A percentile compares a stretch with the other conserved stretches of the same genome.
Evolutionary conservation across 225 moss, liverwort and hornwort species (phyloP).

Genomic region (Marchantia polymorpha): DNA sequence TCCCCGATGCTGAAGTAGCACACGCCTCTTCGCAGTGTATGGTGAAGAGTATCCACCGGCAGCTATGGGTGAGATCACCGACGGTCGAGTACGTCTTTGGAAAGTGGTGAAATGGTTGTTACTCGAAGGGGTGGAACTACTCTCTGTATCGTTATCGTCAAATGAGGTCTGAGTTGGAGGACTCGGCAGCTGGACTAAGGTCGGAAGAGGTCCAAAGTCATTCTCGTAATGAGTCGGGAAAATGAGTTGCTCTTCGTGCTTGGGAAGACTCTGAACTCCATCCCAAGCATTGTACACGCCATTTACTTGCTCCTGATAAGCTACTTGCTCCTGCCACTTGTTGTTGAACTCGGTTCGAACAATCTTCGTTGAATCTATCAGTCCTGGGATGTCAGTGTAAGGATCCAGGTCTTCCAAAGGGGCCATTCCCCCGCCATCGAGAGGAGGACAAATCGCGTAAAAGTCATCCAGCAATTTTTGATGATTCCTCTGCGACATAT

Average conservation of each 20-base stretch:
- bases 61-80: neutral
- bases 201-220: slow-evolving; percentile 9
- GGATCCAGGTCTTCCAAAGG: neutral
- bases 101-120: neutral
- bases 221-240: neutral
- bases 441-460: neutral
- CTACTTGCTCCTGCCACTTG: slow-evolving; percentile 4
- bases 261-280: neutral
- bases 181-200: slow-evolving; percentile 6
- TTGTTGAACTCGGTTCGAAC: neutral
- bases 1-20: neutral
- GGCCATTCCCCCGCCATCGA: neutral
- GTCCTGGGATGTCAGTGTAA: neutral
- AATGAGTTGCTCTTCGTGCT: neutral
- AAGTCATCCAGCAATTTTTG: neutral
- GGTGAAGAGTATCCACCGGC: neutral
- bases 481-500: neutral
- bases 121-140: neutral
- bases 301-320: slow-evolving; percentile 2
- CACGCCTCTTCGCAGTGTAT: neutral
- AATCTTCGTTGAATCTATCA: neutral
- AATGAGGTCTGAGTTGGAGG: neutral
- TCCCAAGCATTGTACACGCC: neutral
- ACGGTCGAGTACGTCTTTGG: neutral
- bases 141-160: neutral